Percentiles rank a stretch among this genome's conserved stretches.
These are phyloP conservation scores for Sclerotinia borealis DNA, from an alignment of 2,329 filamentous ascomycete species.

Conservation along the genomic window DNA sequence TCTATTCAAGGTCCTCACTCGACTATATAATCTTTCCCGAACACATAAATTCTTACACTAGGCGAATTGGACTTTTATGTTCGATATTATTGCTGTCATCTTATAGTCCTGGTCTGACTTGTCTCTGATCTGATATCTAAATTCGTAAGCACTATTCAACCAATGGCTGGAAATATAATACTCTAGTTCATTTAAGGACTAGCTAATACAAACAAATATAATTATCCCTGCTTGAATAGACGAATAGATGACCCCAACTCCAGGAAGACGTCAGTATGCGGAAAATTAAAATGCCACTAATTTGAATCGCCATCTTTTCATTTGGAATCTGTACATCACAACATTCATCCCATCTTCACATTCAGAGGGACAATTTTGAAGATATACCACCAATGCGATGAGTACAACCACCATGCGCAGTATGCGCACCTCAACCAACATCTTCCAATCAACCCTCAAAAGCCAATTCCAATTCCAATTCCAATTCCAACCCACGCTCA, in stretches of 20 bases:
- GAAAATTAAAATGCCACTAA: slow-evolving; percentile 8
- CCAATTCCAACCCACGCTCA: slow-evolving; percentile 28
- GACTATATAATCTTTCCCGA: background rate
- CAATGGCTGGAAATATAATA: background rate
- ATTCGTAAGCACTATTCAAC: background rate
- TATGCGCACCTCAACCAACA: slow-evolving; percentile 23
- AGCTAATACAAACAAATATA: background rate
- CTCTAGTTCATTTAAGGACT: background rate
- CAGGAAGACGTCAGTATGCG: slow-evolving; percentile 3
- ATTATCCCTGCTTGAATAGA: background rate
- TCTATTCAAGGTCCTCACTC: background rate
- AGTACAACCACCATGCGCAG: slow-evolving; percentile 22
- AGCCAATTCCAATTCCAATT: slow-evolving; percentile 36
- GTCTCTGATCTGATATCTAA: background rate
- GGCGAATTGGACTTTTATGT: too few species aligned
- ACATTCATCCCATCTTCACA: background rate
- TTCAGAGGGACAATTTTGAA: background rate
- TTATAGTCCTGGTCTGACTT: background rate
- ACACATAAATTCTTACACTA: too few species aligned
- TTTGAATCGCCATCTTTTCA: background rate
- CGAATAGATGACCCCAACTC: background rate
- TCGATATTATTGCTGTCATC: background rate
- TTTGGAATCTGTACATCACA: background rate
- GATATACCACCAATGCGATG: slow-evolving; percentile 22
- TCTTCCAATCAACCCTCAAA: slow-evolving; percentile 20